Conservation (phyloP, 352 stramenopile species). For the Phytophthora citricola region DNA sequence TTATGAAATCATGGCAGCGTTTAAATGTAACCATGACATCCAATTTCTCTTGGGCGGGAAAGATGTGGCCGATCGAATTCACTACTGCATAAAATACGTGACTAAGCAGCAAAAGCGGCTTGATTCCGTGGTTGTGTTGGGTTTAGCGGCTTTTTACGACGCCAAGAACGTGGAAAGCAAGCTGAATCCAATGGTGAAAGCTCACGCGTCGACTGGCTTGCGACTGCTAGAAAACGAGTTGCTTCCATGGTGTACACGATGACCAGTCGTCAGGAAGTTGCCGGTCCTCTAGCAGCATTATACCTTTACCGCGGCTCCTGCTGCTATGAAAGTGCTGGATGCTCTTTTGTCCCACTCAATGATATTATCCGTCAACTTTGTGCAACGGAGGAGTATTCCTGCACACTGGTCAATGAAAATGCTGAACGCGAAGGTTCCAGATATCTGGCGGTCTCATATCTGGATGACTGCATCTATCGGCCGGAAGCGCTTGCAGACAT, state of each 20-base stretch:
- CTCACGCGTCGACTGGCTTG: background rate
- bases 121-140: conserved; percentile 3
- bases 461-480: too few species aligned
- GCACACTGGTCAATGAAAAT: background rate
- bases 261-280: conserved; percentile 5
- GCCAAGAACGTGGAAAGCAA: conserved; percentile 1
- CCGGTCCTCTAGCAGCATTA: background rate
- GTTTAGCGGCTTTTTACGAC: conserved; percentile 1
- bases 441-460: background rate
- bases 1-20: background rate
- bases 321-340: background rate
- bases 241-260: conserved; percentile 3
- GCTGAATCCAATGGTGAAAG: background rate
- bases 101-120: conserved; percentile 7
- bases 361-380: conserved; percentile 3
- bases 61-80: background rate
- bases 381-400: background rate
- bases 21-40: too few species aligned
- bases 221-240: background rate
- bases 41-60: background rate
- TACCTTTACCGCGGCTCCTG: background rate
- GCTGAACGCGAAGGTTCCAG: background rate
- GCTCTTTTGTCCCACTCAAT: background rate
- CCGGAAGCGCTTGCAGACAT: too few species aligned
- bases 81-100: conserved; percentile 5